phyloP scores from a whole-genome alignment of 345 rosid genomes.

The Arabidopsis thaliana region DNA sequence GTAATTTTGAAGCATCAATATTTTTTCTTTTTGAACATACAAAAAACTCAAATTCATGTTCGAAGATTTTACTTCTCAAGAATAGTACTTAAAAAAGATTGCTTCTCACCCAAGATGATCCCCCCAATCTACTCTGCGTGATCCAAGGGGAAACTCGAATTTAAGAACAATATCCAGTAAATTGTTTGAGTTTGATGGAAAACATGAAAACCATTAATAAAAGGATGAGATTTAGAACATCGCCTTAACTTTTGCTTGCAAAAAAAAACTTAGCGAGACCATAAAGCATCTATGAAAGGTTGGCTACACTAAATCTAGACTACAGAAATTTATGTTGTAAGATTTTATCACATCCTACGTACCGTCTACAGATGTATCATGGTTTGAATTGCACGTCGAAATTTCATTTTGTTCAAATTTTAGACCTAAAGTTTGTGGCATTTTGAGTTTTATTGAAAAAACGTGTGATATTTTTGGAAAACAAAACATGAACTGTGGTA shows the following conservation, averaged over 20 bases:
- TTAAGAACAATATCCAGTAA: not conserved
- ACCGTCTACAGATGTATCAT: not conserved
- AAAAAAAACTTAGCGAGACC: not conserved
- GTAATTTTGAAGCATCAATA: slow-evolving; percentile 17
- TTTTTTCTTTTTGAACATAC: no score
- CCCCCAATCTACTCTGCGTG: slow-evolving; percentile 22
- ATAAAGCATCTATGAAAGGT: not conserved
- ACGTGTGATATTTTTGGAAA: not conserved
- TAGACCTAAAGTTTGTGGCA: not conserved
- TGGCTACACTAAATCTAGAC: not conserved
- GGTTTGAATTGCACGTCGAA: not conserved
- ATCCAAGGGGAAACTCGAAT: slow-evolving; percentile 18
- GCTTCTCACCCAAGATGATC: slow-evolving; percentile 13
- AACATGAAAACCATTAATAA: slow-evolving; percentile 7
- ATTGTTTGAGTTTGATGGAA: not conserved
- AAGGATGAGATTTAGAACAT: not conserved
- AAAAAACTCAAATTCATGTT: slow-evolving; percentile 10
- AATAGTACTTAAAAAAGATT: not conserved
- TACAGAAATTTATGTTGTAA: not conserved
- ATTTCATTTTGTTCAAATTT: not conserved
- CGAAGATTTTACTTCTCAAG: not conserved
- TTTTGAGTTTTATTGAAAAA: not conserved
- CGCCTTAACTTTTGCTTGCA: not conserved
- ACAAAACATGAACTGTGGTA: not conserved
- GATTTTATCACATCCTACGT: not conserved